phyloP scores from a whole-genome alignment of 2,329 filamentous ascomycete species.

The Calonectria henricotiae region DNA sequence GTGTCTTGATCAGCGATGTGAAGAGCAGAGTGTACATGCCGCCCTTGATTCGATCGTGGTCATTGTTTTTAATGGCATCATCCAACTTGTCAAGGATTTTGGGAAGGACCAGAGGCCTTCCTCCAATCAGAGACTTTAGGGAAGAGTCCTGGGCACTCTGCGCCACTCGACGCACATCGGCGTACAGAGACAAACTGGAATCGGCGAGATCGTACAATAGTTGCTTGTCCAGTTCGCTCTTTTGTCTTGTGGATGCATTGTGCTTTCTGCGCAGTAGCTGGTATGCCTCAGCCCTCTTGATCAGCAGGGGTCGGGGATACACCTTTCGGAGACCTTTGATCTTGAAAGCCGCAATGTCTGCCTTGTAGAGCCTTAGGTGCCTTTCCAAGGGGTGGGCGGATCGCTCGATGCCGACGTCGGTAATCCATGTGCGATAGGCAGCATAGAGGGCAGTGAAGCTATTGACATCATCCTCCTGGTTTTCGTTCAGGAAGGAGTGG shows the following conservation, averaged over 20 bases:
- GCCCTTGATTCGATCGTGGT: slow-evolving; percentile 95
- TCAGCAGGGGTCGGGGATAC: slow-evolving; percentile 92
- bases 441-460: slow-evolving; percentile 96
- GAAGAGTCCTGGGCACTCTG: slow-evolving; percentile 95
- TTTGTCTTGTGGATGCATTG: slow-evolving; percentile 89
- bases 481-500: slow-evolving; percentile 85
- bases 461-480: slow-evolving; percentile 95
- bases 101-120: slow-evolving; percentile 90
- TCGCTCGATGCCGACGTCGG: slow-evolving; percentile 95
- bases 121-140: slow-evolving; percentile 90
- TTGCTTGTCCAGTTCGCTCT: slow-evolving; percentile 90
- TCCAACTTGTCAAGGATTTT: slow-evolving; percentile 86
- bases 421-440: slow-evolving; percentile 96
- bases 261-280: slow-evolving; percentile 95
- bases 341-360: slow-evolving; percentile 93
- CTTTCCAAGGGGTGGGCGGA: slow-evolving; percentile 95
- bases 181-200: slow-evolving; percentile 92
- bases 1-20: slow-evolving; percentile 89
- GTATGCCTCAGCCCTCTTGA: slow-evolving; percentile 94
- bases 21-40: slow-evolving; percentile 92
- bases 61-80: slow-evolving; percentile 82
- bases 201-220: slow-evolving; percentile 90
- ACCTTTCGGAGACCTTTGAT: slow-evolving; percentile 92
- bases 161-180: slow-evolving; percentile 94
- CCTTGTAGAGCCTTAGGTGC: slow-evolving; percentile 85